Base-by-base conservation (phyloP, 139 green algal species). In the Chlorella sp. region DNA sequence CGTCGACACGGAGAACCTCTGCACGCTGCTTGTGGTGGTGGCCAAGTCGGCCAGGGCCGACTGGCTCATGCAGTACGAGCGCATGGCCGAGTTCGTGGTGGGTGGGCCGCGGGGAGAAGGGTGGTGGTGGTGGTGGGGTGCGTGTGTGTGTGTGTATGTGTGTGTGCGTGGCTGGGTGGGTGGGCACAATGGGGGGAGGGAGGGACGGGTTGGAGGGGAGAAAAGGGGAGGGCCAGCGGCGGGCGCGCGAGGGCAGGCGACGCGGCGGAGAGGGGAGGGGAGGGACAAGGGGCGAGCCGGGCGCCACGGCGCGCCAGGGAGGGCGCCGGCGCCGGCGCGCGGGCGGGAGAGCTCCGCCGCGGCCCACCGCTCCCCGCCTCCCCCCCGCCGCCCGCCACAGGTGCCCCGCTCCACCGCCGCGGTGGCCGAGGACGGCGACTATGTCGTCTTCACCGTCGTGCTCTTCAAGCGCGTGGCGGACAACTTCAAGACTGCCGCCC, bases 401-500 rank as follows among this genome's bases (percentile, higher is more conserved):
- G 88, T 95, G 43, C 91, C 91, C 0, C 79, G 88, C 14, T 95
- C 89, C 31, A 82, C 78, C 27, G 87, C 82, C 36, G 41, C 88
- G n/a, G 77, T 99, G 1, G 65, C 83, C 2, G 88, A 98, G 82
- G 96, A 99, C 82, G 84, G 88, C 55, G 96, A 99, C 65, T 98
- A 97, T 76, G 70, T 79, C 1, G 82, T 98, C 40, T 92, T 92
- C 78, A 90, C 82, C 0, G 94, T 98, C 1, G 83, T 94, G 2
- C 81, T 99, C 6, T 99, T 99, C 81, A 82, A 82, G 46, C 86
- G 92, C 25, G 87, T 97, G 15, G 82, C 90, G 8, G 96, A 99
- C 81, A 91, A 92, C 63, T 99, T 99, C 89, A 98, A 97, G 77
- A 77, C 79, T n/a, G 83, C 86, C 31, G 93, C 90, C 0, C 84